Evolutionary conservation across 1,284 basidiomycete species (phyloP).

Genomic region (Cutaneotrichosporon mucoides): DNA sequence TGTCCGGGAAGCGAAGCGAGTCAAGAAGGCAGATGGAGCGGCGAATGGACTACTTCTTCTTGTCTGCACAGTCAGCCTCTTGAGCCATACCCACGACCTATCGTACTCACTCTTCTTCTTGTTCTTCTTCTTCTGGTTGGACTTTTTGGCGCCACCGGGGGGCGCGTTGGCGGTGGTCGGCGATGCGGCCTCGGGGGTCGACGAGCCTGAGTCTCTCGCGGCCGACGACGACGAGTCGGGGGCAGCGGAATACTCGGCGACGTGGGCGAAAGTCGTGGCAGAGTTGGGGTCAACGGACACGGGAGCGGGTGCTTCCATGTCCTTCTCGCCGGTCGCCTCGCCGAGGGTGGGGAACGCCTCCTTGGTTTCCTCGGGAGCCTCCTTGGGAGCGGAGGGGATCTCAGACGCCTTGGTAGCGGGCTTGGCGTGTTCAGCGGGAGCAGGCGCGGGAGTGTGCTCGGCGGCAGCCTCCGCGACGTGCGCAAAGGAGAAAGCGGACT

Average conservation of each 20-base stretch:
- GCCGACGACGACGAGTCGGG: background rate
- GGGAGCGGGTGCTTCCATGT: background rate
- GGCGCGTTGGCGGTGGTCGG: background rate
- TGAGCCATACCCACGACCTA: too few species aligned
- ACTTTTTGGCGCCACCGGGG: background rate
- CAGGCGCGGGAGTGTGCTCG: background rate
- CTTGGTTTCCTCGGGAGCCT: background rate
- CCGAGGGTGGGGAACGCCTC: background rate
- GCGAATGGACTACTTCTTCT: slow-evolving; percentile 1
- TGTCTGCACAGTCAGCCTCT: background rate
- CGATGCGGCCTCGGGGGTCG: background rate
- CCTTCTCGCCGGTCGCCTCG: background rate
- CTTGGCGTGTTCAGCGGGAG: background rate
- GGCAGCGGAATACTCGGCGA: background rate
- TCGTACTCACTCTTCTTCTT: slow-evolving; percentile 4
- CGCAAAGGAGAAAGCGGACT: too few species aligned
- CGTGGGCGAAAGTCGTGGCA: background rate
- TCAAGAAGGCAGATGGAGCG: background rate
- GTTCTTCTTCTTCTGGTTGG: background rate
- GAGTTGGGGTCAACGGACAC: background rate
- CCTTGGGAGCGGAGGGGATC: background rate
- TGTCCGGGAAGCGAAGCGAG: too few species aligned
- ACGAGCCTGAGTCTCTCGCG: background rate
- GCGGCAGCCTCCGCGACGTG: background rate
- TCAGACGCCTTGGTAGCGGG: too few species aligned